Conservation (phyloP, 225 moss, liverwort and hornwort genomes). For the Lunularia cruciata region DNA sequence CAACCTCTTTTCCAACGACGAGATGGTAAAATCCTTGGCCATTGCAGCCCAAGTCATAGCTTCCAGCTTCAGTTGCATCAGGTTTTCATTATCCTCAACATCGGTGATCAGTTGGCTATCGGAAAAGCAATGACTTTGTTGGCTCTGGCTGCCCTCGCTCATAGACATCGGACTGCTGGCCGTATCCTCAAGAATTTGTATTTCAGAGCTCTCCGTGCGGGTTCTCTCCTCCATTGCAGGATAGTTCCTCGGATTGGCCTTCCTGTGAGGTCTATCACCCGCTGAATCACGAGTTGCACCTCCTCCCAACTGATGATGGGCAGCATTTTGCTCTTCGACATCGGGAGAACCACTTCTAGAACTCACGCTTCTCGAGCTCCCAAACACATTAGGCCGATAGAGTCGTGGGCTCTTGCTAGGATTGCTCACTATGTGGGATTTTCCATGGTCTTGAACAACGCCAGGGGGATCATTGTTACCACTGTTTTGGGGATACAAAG, state of each 20-base stretch:
- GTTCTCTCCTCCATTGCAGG: background rate
- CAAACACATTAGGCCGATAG: background rate
- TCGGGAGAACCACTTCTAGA: background rate
- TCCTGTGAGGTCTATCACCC: background rate
- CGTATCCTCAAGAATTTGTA: background rate
- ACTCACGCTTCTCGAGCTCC: background rate
- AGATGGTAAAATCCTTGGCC: conserved; percentile 39
- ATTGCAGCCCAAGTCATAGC: conserved; percentile 55
- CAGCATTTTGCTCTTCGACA: background rate
- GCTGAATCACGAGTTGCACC: background rate
- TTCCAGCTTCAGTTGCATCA: conserved; percentile 42
- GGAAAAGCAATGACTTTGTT: background rate
- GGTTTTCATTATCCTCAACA: conserved; percentile 10
- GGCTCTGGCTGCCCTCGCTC: background rate
- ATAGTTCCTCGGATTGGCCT: background rate
- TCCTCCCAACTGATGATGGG: background rate
- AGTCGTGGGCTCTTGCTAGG: background rate
- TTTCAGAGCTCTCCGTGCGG: background rate
- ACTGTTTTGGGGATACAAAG: conserved; percentile 4
- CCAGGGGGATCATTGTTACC: conserved; percentile 4
- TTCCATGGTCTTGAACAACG: background rate
- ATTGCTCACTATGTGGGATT: background rate
- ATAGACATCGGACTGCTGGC: background rate
- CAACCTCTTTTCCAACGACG: conserved; percentile 31
- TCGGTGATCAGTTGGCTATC: conserved; percentile 3